phyloP scores from a whole-genome alignment of 148 eudicot genomes.

The Mesembryanthemum crystallinum region DNA sequence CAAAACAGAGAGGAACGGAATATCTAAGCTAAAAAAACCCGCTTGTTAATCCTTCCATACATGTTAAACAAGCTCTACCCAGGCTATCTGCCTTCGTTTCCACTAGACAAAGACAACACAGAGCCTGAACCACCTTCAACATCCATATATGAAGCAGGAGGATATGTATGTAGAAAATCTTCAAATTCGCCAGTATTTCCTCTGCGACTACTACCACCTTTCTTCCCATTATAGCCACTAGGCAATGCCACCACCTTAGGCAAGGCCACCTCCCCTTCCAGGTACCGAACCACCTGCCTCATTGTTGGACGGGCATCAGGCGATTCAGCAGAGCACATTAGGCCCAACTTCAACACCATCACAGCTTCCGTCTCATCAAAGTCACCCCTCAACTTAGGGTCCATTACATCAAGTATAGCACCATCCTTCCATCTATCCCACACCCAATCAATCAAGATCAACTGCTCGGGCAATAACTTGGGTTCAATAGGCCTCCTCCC shows the following conservation, averaged over 20 bases:
- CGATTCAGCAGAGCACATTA: slow-evolving; percentile 61
- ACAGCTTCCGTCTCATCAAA: slow-evolving; percentile 54
- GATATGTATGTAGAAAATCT: slow-evolving; percentile 55
- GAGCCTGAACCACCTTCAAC: slow-evolving; percentile 47
- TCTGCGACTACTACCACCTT: slow-evolving; percentile 4
- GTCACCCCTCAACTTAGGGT: slow-evolving; percentile 51
- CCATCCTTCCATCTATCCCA: slow-evolving; percentile 70
- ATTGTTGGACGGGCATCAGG: slow-evolving; percentile 54
- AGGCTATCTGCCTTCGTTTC: slow-evolving; percentile 28
- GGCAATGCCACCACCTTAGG: slow-evolving; percentile 47
- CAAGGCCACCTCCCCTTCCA: slow-evolving; percentile 62
- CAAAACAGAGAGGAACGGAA: background rate
- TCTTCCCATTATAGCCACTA: slow-evolving; percentile 38
- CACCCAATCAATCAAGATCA: slow-evolving; percentile 78
- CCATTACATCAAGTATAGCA: slow-evolving; percentile 54
- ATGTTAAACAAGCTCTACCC: background rate
- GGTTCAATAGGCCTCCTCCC: slow-evolving; percentile 77
- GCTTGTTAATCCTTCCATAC: background rate
- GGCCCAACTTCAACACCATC: slow-evolving; percentile 55
- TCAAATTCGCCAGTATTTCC: slow-evolving; percentile 35
- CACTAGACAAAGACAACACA: slow-evolving; percentile 32
- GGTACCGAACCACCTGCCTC: slow-evolving; percentile 70
- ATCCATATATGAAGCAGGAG: slow-evolving; percentile 40
- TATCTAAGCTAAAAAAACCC: background rate
- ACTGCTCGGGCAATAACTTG: slow-evolving; percentile 66